Percentiles rank a stretch among this genome's conserved stretches.
These are phyloP conservation scores for Cryphonectria carpinicola DNA, from an alignment of 2,329 filamentous ascomycete species.

Conservation along the genomic window DNA sequence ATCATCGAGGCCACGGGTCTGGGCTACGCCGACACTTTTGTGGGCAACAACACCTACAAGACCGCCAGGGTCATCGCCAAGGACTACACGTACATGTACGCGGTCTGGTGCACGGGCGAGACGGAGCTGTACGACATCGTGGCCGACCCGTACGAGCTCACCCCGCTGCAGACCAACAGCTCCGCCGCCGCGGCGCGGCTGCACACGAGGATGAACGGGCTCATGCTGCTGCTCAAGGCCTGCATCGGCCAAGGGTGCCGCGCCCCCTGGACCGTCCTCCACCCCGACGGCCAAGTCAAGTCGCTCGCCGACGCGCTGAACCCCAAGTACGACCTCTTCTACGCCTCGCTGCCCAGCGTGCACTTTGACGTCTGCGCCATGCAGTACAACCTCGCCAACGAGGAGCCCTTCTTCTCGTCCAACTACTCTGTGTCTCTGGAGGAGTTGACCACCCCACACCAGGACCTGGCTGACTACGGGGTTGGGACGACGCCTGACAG, in stretches of 20 bases:
- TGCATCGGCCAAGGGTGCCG: constrained; percentile 59
- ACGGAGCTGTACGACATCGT: constrained; percentile 68
- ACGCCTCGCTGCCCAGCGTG: constrained; percentile 36
- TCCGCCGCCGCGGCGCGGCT: constrained; percentile 41
- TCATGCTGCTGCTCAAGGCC: constrained; percentile 64
- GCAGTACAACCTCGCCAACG: constrained; percentile 26
- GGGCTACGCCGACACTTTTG: constrained; percentile 30
- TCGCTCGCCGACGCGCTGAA: constrained; percentile 56
- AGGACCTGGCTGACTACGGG: constrained; percentile 24
- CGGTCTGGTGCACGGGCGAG: constrained; percentile 71
- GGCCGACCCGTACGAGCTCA: constrained; percentile 57
- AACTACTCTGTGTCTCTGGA: constrained; percentile 26
- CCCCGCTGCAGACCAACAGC: constrained; percentile 44
- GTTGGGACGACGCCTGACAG: not conserved
- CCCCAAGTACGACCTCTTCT: constrained; percentile 55
- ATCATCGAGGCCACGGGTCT: constrained; percentile 45
- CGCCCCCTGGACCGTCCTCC: constrained; percentile 61
- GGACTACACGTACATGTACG: constrained; percentile 65
- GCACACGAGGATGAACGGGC: constrained; percentile 58
- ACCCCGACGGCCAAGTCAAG: constrained; percentile 56
- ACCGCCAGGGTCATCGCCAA: constrained; percentile 56
- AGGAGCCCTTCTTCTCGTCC: constrained; percentile 27
- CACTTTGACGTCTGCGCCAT: constrained; percentile 21
- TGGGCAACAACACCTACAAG: constrained; percentile 63
- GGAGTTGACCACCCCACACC: constrained; percentile 26